A percentile compares a stretch with the other conserved stretches of the same genome.
These are phyloP conservation scores for Lachnellula cervina DNA, from an alignment of 2,329 filamentous ascomycete genomes.

Conservation along the genomic window DNA sequence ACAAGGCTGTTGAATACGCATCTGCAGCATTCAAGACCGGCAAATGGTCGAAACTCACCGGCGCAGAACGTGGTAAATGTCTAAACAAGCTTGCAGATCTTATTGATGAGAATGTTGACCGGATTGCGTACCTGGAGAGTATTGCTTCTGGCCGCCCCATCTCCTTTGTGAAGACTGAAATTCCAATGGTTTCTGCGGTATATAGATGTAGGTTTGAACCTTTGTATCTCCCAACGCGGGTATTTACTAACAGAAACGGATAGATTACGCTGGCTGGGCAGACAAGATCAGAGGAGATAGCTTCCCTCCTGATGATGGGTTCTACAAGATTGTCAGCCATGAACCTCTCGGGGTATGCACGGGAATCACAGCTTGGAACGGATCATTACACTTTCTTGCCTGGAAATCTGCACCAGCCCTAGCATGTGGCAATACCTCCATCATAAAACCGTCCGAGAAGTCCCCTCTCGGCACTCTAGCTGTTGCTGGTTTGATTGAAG, in stretches of 20 bases:
- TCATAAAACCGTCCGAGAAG: slow-evolving; percentile 59
- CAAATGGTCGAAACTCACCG: slow-evolving; percentile 32
- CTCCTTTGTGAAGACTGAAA: no score
- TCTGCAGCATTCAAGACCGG: slow-evolving; percentile 38
- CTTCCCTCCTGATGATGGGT: slow-evolving; percentile 40
- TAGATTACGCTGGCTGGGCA: slow-evolving; percentile 35
- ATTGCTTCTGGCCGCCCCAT: no score
- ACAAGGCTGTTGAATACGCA: slow-evolving; percentile 41
- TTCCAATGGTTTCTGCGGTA: not conserved
- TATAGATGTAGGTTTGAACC: slow-evolving; percentile 16
- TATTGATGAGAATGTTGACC: no score
- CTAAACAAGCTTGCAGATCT: slow-evolving; percentile 36
- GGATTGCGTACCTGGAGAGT: no score
- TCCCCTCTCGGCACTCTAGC: slow-evolving; percentile 52
- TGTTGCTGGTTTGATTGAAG: slow-evolving; percentile 30
- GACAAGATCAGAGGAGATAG: slow-evolving; percentile 36
- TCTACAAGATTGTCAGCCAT: slow-evolving; percentile 35
- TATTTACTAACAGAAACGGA: not conserved
- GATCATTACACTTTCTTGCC: slow-evolving; percentile 41
- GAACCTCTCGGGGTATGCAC: slow-evolving; percentile 42
- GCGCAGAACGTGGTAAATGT: slow-evolving; percentile 7
- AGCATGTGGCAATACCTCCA: slow-evolving; percentile 52
- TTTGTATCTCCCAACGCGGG: no score
- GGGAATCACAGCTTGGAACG: slow-evolving; percentile 55
- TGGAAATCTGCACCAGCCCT: slow-evolving; percentile 57